A percentile compares a stretch with the other conserved stretches of the same genome.
phyloP scores from a whole-genome alignment of 1,139 yeast species.

The Pichia sp. region DNA sequence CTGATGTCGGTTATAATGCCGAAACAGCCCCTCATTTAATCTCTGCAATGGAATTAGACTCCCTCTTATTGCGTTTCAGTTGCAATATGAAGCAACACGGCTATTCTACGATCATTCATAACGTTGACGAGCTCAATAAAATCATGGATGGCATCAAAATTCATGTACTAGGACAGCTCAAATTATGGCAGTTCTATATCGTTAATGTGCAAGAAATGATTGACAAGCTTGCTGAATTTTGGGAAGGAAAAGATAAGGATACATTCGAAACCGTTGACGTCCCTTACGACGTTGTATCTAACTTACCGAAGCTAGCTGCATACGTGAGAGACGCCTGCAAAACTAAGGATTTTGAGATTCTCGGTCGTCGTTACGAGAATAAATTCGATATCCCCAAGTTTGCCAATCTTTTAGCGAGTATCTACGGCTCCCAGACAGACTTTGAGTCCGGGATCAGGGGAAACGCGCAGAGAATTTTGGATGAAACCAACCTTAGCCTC shows the following conservation, averaged over 20 bases:
- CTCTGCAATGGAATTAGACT: slow-evolving; percentile 81
- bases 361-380: slow-evolving; percentile 45
- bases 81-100: slow-evolving; percentile 42
- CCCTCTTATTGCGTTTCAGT: slow-evolving; percentile 58
- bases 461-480: slow-evolving; percentile 50
- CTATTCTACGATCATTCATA: slow-evolving; percentile 48
- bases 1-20: slow-evolving; percentile 83
- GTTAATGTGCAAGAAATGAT: slow-evolving; percentile 43
- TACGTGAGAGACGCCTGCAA: slow-evolving; percentile 43
- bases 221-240: slow-evolving; percentile 27
- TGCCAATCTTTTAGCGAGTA: slow-evolving; percentile 37
- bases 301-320: slow-evolving; percentile 35
- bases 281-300: slow-evolving; percentile 35
- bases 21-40: slow-evolving; percentile 84
- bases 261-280: slow-evolving; percentile 17
- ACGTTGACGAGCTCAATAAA: slow-evolving; percentile 45
- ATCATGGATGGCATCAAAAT: slow-evolving; percentile 60
- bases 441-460: slow-evolving; percentile 29
- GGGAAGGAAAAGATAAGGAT: slow-evolving; percentile 20
- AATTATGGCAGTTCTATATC: slow-evolving; percentile 86
- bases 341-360: slow-evolving; percentile 31
- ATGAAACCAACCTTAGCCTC: slow-evolving; percentile 68
- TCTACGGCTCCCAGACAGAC: slow-evolving; percentile 26
- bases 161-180: slow-evolving; percentile 58
- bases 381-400: slow-evolving; percentile 44